Evolutionary conservation across 2,329 filamentous ascomycete genomes (phyloP).

Genomic region (Aspergillus flavus): DNA sequence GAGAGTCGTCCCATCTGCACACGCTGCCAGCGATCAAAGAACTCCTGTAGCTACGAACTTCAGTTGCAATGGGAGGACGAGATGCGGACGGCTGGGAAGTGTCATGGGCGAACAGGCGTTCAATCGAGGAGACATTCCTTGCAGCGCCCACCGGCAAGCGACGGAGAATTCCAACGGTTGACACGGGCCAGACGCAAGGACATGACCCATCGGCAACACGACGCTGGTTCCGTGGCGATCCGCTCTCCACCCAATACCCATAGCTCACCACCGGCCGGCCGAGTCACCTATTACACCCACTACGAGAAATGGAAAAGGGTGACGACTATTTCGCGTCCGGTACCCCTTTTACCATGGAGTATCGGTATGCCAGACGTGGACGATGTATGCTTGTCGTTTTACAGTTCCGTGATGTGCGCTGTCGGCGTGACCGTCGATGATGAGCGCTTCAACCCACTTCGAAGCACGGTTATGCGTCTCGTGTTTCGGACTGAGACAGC

Average conservation of each 20-base stretch:
- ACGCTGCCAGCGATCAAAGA: constrained; percentile 8
- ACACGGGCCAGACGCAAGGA: neutral
- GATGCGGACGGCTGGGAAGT: constrained; percentile 10
- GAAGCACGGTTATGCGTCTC: constrained; percentile 12
- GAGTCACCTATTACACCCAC: neutral
- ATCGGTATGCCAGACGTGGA: neutral
- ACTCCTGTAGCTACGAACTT: constrained; percentile 6
- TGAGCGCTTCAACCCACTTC: constrained; percentile 7
- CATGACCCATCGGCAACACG: neutral
- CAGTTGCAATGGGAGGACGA: constrained; percentile 12
- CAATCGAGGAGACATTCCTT: neutral
- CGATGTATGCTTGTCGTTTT: constrained; percentile 6
- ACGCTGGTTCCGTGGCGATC: neutral
- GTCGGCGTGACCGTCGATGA: constrained; percentile 11
- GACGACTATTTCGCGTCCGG: neutral
- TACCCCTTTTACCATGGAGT: neutral
- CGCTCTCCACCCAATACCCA: neutral
- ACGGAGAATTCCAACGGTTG: neutral
- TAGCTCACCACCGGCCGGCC: neutral
- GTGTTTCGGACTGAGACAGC: constrained; percentile 9
- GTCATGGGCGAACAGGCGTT: constrained; percentile 10
- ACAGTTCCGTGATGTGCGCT: constrained; percentile 9
- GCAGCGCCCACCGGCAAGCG: neutral
- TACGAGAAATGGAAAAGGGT: neutral
- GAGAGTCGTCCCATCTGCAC: constrained; percentile 8